Base-by-base conservation (phyloP, 2,329 filamentous ascomycete genomes). In the Colletotrichum brevisporum region DNA sequence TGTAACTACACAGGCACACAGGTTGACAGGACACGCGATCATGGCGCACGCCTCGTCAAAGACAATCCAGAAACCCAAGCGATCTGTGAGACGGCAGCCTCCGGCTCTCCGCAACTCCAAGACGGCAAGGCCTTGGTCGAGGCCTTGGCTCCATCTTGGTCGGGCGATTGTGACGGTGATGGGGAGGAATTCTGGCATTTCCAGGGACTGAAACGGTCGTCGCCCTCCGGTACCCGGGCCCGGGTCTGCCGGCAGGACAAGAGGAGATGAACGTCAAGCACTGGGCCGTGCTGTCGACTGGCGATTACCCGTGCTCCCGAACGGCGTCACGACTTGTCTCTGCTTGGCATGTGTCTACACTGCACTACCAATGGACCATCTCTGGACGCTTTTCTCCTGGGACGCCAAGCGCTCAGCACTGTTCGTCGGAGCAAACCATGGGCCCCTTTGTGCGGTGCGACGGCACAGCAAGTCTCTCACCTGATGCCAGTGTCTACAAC, bases 141-240 rank as follows among this genome's bases (percentile, higher is more conserved):
- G 26, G 16, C 24, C 66, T 69, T 66, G 66, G 55, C 66, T 56
- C 21, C 43, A 27, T 56, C 55, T 66, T 69, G 62, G 66, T 62
- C 66, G 45, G 62, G 45, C 47, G 55, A 66, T 39, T 27, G 43
- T 66, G 66, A 52, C 62, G 43, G 52, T 56, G n/a, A 58, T 63
- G 27, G 39, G 52, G 50, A 52, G 56, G 41, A 50, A 26, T 15
- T 26, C 36, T 52, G 31, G 52, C 16, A 45, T 50, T 27, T 39
- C 16, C n/a, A 57, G 50, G 26, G 31, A 59, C 50, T 66, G 55
- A 69, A 66, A 56, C 55, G 45, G 26, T 36, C 54, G 31, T 45
- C 54, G 36, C 9, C 5, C 36, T 66, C 50, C 66, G 54, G 66
- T 45, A 56, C 43, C 55, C 50, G 55, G 55, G 31, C 59, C 52